Base-by-base conservation (phyloP, 2,329 filamentous ascomycete genomes). In the Mycocentrospora acerina region DNA sequence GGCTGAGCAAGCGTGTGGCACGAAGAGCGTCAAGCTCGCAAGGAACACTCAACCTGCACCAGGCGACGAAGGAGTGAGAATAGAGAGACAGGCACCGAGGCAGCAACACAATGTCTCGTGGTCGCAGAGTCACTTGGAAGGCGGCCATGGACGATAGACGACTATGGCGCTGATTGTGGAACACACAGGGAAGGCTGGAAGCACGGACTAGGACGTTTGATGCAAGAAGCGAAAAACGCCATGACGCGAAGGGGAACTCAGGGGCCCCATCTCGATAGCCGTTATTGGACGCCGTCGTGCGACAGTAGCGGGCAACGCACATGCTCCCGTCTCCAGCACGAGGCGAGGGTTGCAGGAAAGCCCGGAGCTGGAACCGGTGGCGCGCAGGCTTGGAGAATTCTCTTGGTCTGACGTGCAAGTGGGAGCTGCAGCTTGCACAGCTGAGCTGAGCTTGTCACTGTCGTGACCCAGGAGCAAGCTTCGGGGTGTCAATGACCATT, bases 1-100 rank as follows among this genome's bases (percentile, higher is more conserved):
- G 37, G 29, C 24, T 34, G 14, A 42, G 35, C 37, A 37, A 31
- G 41, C 38, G 36, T 35, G 37, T 34, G 39, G 49, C 37, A 40
- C 32, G 34, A 37, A 44, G 50, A 60, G 60, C 60, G 35, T 66
- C 58, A 50, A 60, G 60, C 61, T 52, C 53, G 48, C 29, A 25
- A 37, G 35, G 46, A 43, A 47, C 42, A 48, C 26, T 32, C 37
- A 33, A 36, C 43, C 48, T 42, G 40, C 48, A 46, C 44, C 42
- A 37, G 46, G 29, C 32, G 45, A 39, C 37, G 39, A 40, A 47
- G 43, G 43, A 49, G 47, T 37, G 53, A 57, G 40, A 40, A 28
- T 27, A 40, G 38, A 34, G 42, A 36, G 40, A 38, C 35, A 43
- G 33, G 32, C 28, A 46, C 44, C 42, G 44, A 49, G 39, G 45